phyloP scores from a whole-genome alignment of 1,284 basidiomycete species.

The Rhodofomes roseus region DNA sequence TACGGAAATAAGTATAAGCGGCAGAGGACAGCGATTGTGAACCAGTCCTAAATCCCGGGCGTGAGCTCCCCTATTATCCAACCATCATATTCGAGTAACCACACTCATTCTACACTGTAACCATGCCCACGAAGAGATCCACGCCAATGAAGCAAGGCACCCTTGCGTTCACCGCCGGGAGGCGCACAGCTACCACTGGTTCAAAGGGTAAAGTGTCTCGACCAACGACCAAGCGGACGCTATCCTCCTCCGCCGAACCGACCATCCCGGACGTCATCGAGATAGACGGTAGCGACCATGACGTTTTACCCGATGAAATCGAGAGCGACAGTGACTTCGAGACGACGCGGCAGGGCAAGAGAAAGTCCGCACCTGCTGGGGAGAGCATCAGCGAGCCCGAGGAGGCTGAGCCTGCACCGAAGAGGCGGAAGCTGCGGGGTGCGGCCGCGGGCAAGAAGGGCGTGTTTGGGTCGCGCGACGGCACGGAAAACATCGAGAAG shows the following conservation, averaged over 20 bases:
- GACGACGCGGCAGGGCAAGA: background rate
- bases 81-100: background rate
- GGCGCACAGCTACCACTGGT: constrained; percentile 5
- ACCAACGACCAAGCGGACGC: background rate
- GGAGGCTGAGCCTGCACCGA: too few relatives aligned
- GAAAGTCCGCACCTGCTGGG: background rate
- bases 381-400: background rate
- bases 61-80: too few relatives aligned
- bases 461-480: constrained; percentile 16
- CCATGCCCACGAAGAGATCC: background rate
- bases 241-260: background rate
- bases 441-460: constrained; percentile 1
- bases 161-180: constrained; percentile 6
- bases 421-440: constrained; percentile 5
- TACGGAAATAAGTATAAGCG: background rate
- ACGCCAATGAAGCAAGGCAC: constrained; percentile 4
- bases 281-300: constrained; percentile 1
- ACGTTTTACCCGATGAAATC: background rate
- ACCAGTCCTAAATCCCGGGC: too few relatives aligned
- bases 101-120: background rate
- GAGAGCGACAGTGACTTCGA: background rate
- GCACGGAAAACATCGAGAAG: constrained; percentile 14
- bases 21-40: background rate
- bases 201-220: constrained; percentile 3
- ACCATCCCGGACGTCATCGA: background rate